Evolutionary conservation across 2,329 filamentous ascomycete genomes (phyloP), one percentile per base, ranked within the genome.

Genomic region (Chaetothyriales sp.): DNA sequence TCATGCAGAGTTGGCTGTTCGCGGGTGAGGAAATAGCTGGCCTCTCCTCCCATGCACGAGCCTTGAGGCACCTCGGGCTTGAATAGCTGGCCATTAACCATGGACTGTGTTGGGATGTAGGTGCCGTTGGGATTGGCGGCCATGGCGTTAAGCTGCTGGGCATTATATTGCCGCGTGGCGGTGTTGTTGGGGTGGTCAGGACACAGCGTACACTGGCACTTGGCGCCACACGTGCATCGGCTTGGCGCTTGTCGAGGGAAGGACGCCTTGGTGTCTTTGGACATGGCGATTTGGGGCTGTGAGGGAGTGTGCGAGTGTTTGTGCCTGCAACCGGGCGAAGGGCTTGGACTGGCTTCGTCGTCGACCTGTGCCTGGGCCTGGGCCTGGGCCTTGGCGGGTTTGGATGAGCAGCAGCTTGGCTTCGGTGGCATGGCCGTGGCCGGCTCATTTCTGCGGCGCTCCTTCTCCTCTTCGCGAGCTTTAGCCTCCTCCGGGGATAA

Each of bases 151-250:
- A 47, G 28, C 37, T 59, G 56, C 44, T 60, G 51, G 3, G 57
- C 54, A 22, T 60, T 51, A 29, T 58, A 56, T 46, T 47, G 46
- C 18, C 46, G 46, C 1, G 20, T 47, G 8, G 59, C 57, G 10
- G 52, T 48, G 33, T 60, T 62, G 56, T 61, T 60, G 19, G 60
- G 59, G 52, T 62, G 60, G 22, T 60, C 54, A 13, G 59, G 59
- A 54, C 60, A 62, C 48, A 59, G 60, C 9, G 58, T 51, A 54
- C 60, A 62, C 28, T 55, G 53, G 53, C 60, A 62, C 18, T 48
- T 53, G 4, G 55, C 50, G 10, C 60, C 60, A 50, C 60, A 62
- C 28, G 58, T 58, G 52, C 60, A 62, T 20, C 53, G 48, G 25
- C 47, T 51, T 15, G 25, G 48, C 49, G 2, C 53, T 48, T 29